phyloP scores from a whole-genome alignment of 768 basidiomycete species.

The Suillus sp. region DNA sequence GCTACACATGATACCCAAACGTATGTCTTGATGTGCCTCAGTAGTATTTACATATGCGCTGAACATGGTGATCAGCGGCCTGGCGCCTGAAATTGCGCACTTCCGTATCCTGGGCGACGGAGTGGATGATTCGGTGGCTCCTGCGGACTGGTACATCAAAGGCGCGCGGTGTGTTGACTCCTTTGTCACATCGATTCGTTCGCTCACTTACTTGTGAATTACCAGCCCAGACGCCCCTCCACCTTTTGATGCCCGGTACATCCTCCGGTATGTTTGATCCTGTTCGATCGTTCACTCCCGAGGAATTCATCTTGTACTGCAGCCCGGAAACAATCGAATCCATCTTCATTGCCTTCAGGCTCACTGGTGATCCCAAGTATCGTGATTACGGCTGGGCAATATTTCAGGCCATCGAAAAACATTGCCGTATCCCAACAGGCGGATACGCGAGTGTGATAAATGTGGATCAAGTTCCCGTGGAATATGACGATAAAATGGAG shows the following conservation, averaged over 20 bases:
- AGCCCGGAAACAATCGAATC: slow-evolving; percentile 96
- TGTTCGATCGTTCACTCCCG: background rate
- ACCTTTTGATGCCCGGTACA: slow-evolving; percentile 87
- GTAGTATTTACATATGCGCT: background rate
- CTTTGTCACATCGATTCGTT: background rate
- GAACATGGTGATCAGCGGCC: slow-evolving; percentile 51
- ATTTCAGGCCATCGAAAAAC: slow-evolving; percentile 84
- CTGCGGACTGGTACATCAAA: slow-evolving; percentile 91
- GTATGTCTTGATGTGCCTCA: slow-evolving; percentile 44
- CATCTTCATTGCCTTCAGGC: slow-evolving; percentile 87
- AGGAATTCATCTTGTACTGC: slow-evolving; percentile 6
- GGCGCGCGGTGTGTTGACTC: slow-evolving; percentile 55
- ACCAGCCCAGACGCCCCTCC: slow-evolving; percentile 28
- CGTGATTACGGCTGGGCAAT: slow-evolving; percentile 86
- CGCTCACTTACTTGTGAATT: slow-evolving; percentile 10
- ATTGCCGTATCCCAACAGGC: slow-evolving; percentile 75
- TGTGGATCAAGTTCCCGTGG: slow-evolving; percentile 73
- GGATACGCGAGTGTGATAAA: slow-evolving; percentile 86
- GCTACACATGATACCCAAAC: slow-evolving; percentile 81
- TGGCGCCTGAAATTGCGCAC: slow-evolving; percentile 88
- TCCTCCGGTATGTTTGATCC: slow-evolving; percentile 63
- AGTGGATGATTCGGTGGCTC: slow-evolving; percentile 37
- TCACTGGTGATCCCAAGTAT: slow-evolving; percentile 82
- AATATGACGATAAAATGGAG: slow-evolving; percentile 90
- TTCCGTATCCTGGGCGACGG: slow-evolving; percentile 70